These are phyloP conservation scores for Gossypium herbaceum DNA, from an alignment of 345 rosid species.

Conservation along the genomic window DNA sequence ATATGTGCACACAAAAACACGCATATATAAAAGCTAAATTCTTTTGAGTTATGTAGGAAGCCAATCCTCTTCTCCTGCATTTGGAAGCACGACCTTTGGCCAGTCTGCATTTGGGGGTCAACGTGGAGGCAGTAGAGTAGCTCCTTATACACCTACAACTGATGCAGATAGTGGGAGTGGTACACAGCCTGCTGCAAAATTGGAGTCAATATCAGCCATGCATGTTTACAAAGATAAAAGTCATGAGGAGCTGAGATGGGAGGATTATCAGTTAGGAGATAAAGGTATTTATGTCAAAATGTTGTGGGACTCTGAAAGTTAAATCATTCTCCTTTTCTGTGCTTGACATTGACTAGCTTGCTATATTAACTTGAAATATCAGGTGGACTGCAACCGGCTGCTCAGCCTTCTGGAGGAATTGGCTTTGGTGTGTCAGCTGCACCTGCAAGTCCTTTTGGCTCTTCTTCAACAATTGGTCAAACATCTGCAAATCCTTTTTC, in stretches of 20 bases:
- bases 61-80: conserved; percentile 65
- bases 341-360: not conserved
- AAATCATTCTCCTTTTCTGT: conserved; percentile 8
- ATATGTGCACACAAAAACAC: not conserved
- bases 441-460: conserved; percentile 50
- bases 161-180: conserved; percentile 55
- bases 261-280: conserved; percentile 92
- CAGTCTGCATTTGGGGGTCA: conserved; percentile 71
- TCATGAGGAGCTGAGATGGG: conserved; percentile 96
- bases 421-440: conserved; percentile 50
- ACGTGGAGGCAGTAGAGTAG: conserved; percentile 80
- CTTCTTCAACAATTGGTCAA: conserved; percentile 41
- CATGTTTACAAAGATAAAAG: conserved; percentile 62
- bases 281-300: conserved; percentile 48
- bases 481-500: conserved; percentile 48
- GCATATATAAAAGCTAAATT: not conserved
- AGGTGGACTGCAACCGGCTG: conserved; percentile 73
- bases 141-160: conserved; percentile 55
- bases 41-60: conserved; percentile 44
- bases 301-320: not conserved
- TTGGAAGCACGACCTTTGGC: conserved; percentile 60
- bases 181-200: conserved; percentile 62
- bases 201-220: conserved; percentile 94
- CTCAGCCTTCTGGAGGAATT: conserved; percentile 58
- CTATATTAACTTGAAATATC: conserved; percentile 20